phyloP scores from a whole-genome alignment of 78 protist species.

The Planoprotostelium fungivorum region DNA sequence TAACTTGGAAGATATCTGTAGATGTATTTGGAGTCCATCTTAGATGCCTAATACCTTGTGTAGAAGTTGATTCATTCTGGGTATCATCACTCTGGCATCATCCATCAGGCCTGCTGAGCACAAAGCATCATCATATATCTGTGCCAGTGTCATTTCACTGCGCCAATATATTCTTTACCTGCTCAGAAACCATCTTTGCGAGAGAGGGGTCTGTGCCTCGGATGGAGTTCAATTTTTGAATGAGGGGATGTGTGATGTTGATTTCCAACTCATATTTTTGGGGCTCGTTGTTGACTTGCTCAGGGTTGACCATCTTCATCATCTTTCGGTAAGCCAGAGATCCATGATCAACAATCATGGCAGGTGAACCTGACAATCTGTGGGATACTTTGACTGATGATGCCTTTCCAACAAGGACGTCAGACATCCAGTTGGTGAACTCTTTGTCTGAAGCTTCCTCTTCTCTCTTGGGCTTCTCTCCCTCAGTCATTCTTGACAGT shows the following conservation, averaged over 20 bases:
- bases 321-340: slow-evolving; percentile 64
- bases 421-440: slow-evolving; percentile 23
- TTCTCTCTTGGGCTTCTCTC: slow-evolving; percentile 8
- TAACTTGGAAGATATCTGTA: too few species aligned
- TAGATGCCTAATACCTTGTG: slow-evolving; percentile 30
- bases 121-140: slow-evolving; percentile 83
- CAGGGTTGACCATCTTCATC: slow-evolving; percentile 62
- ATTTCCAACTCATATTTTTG: slow-evolving; percentile 66
- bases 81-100: slow-evolving; percentile 75
- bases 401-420: slow-evolving; percentile 10
- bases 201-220: slow-evolving; percentile 10
- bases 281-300: slow-evolving; percentile 13
- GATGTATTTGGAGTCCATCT: too few species aligned
- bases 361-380: slow-evolving; percentile 48
- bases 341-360: slow-evolving; percentile 34
- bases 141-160: not conserved
- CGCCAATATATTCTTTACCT: slow-evolving; percentile 5
- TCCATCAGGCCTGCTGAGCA: slow-evolving; percentile 87
- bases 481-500: not conserved
- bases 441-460: not conserved
- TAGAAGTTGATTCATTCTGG: slow-evolving; percentile 46
- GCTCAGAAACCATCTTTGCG: slow-evolving; percentile 65
- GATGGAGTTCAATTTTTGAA: slow-evolving; percentile 28
- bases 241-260: slow-evolving; percentile 77
- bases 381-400: slow-evolving; percentile 13